Evolutionary conservation across 1,284 basidiomycete genomes (phyloP), one percentile per base, ranked within the genome.

Genomic region (Somion occarium): DNA sequence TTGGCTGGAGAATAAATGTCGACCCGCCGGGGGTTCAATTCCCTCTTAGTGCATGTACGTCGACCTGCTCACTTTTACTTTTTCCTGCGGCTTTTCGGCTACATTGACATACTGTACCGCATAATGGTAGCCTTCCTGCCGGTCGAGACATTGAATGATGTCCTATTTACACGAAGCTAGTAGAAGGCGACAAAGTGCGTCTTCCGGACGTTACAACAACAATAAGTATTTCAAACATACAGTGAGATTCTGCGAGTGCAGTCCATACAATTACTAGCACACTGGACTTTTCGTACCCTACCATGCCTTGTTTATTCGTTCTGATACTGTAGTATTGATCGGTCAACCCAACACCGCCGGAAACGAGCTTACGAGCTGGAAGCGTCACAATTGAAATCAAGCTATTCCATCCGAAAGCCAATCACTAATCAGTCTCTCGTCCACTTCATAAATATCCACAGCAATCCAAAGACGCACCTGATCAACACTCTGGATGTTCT

Each of bases 21-120:
- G 67, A 83, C 80, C 82, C 81, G 81, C 82, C 80, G 81, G 79
- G 80, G 76, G 82, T 84, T 85, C 80, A 78, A 85, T 84, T 83
- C 81, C 80, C 82, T 61, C 80, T 84, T 83, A 81, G 83, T 83
- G 83, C 81, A 64, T 4, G n/a, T 5, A 5, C 39, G 22, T 42
- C 34, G n/a, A 11, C 11, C 11, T 9, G n/a, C 7, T 42, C 39
- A 18, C 18, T 18, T 42, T 42, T 19, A 9, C 7, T 42, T 7
- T 11, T 20, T 42, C 39, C 7, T 34, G 30, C 15, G 15, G 30
- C 15, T 34, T 34, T 34, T 34, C 15, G 30, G 15, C 30, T 34
- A 34, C 30, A 34, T 15, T 34, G 30, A 7, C 7, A 34, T 34
- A 34, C 15, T 34, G 30, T 15, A 34, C 7, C 30, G 30, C 30